A percentile compares a stretch with the other conserved stretches of the same genome.
Evolutionary conservation across 495 filamentous ascomycete genomes (phyloP).

Genomic region (Elasticomyces elasticus): DNA sequence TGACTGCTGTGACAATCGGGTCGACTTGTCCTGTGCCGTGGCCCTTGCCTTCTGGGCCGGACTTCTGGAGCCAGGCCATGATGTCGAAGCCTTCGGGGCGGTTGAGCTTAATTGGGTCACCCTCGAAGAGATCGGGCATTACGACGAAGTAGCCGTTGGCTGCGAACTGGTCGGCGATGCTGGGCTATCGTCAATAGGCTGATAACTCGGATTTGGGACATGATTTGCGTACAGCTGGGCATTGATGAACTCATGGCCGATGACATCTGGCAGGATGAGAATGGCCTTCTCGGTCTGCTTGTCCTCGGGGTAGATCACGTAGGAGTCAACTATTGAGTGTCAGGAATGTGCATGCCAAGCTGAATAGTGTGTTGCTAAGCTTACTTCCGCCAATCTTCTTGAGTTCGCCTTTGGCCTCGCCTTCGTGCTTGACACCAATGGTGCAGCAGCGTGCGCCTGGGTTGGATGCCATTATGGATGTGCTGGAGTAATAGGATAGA

Average conservation of each 20-base stretch:
- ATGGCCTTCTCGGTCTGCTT: conserved; percentile 36
- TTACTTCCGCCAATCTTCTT: conserved; percentile 33
- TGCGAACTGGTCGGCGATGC: conserved; percentile 71
- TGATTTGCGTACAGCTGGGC: conserved; percentile 48
- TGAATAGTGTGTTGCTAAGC: not conserved
- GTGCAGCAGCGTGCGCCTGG: conserved; percentile 36
- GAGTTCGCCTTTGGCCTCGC: conserved; percentile 33
- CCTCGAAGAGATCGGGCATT: conserved; percentile 68
- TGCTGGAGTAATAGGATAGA: not conserved
- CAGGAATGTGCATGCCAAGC: not conserved
- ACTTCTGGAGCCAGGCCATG: conserved; percentile 43
- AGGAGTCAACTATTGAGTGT: conserved; percentile 31
- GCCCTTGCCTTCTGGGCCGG: conserved; percentile 23
- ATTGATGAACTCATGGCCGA: conserved; percentile 60
- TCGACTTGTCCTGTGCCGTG: conserved; percentile 54
- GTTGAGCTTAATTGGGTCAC: conserved; percentile 55
- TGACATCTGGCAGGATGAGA: conserved; percentile 34
- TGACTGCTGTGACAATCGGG: conserved; percentile 49
- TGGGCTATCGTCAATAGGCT: too few species aligned
- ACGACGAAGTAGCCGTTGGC: conserved; percentile 70
- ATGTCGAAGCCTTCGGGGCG: conserved; percentile 49
- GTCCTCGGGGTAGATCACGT: conserved; percentile 36
- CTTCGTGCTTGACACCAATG: conserved; percentile 38
- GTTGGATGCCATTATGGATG: conserved; percentile 37
- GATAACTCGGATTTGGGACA: not conserved